Base-by-base conservation (phyloP, 2,329 filamentous ascomycete genomes). In the Ascochyta lentis region DNA sequence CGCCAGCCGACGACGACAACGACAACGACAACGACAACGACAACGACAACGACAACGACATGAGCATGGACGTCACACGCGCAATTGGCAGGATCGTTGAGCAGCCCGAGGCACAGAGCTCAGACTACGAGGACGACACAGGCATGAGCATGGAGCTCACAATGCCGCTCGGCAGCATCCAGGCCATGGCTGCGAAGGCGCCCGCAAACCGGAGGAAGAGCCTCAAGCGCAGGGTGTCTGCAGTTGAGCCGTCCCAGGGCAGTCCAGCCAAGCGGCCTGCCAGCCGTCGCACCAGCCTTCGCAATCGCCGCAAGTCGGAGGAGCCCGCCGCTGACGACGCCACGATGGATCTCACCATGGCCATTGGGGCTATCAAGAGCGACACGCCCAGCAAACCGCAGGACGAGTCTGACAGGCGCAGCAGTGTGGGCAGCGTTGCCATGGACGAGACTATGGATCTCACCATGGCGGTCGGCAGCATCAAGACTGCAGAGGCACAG, bases 41-140 rank as follows among this genome's bases (percentile, higher is more conserved):
- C n/a, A n/a, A n/a, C n/a, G 71, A 77, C 13, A 56, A 83, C 12
- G 79, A 80, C 12, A 78, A 83, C 60, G 91, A 93, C 35, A 88
- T 96, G 82, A 95, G 91, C 22, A 97, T 98, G 94, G 94, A 98
- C 66, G 91, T 97, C 7, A 97, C 94, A 2, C 86, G 86, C 50
- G 91, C 86, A 8, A 81, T 96, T 49, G 94, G 94, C 8, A 85
- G 88, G 3, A 97, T 98, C 49, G 76, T 96, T 19, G 78, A 82
- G 5, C 81, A 76, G 29, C 66, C 75, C 45, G 69, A 72, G 34
- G 51, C 55, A n/a, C 58, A 58, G 34, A 74, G 72, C 58, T 76
- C 79, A 15, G 74, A 74, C 7, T 60, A 70, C 22, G 79, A 78
- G 7, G 79, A 78, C 5, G 81, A 83, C 53, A 56, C 53, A 24